phyloP scores from a whole-genome alignment of 2,329 filamentous ascomycete genomes.

The Calonectria henricotiae region DNA sequence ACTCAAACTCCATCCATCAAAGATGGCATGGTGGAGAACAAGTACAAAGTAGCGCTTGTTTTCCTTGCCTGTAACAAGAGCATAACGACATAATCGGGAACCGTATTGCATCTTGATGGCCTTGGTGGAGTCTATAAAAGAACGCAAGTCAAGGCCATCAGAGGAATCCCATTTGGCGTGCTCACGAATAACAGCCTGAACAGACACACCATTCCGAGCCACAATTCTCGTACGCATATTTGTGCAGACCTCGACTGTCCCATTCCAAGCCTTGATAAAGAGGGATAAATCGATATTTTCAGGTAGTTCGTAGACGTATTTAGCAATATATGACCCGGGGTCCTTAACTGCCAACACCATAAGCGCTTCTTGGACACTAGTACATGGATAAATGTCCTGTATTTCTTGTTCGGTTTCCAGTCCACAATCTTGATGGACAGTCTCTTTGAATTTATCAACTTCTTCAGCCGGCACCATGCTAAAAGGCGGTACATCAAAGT shows the following conservation, averaged over 20 bases:
- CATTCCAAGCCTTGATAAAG: constrained; percentile 12
- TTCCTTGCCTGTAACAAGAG: neutral
- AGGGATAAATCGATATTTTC: constrained; percentile 4
- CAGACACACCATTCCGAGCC: neutral
- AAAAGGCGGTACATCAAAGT: neutral
- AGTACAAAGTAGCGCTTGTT: constrained; percentile 10
- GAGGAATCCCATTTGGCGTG: constrained; percentile 6
- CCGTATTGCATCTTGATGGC: constrained; percentile 20
- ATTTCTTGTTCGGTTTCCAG: neutral
- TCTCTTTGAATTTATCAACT: neutral
- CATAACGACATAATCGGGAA: constrained; percentile 21
- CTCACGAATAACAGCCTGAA: constrained; percentile 21
- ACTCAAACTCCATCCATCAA: constrained; percentile 29
- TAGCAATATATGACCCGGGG: constrained; percentile 34
- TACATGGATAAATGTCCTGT: constrained; percentile 43
- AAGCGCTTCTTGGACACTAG: constrained; percentile 58
- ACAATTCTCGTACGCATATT: constrained; percentile 28
- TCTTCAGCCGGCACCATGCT: neutral
- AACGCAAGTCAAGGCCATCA: neutral
- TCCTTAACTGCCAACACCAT: constrained; percentile 45
- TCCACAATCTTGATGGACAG: neutral
- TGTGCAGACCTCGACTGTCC: constrained; percentile 5
- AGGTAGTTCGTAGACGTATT: constrained; percentile 14
- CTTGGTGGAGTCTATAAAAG: constrained; percentile 6
- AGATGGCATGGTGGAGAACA: constrained; percentile 22